Base-by-base conservation (phyloP, 2,329 filamentous ascomycete genomes). In the Epichloe uncinata region DNA sequence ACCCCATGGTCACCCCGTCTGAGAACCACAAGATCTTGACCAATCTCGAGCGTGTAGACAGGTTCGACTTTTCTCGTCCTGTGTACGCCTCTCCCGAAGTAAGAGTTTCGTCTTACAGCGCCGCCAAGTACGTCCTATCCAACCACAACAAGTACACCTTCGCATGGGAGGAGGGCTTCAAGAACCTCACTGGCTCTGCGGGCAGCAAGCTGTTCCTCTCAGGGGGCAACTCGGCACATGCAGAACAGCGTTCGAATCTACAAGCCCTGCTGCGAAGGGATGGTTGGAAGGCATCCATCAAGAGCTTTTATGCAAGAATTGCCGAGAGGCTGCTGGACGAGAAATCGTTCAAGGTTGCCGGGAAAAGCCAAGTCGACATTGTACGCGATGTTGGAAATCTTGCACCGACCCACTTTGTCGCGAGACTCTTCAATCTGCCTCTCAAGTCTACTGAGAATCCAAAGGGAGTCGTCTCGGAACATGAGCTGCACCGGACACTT, bases 1-100 rank as follows among this genome's bases (percentile, higher is more conserved):
- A 84, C 60, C 85, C 82, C n/a, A 79, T 80, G 76, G 67, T 70
- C 3, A 81, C 84, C 2, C 87, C 87, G 0, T 69, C 71, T 0
- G 86, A 90, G 61, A 93, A 87, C 64, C 67, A 74, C 51, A 79
- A 76, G 54, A 89, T 90, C 54, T 73, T 89, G 55, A 79, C 76
- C 42, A 72, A 79, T 44, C 72, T 93, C 5, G 77, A 78, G 50
- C 79, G 84, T 42, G 83, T 74, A 42, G 69, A 84, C 33, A 70
- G 81, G 30, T 94, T 90, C 66, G 79, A 77, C 62, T 93, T 81
- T 59, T 75, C 79, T 5, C 74, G 76, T 2, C 86, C 87, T 0
- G 60, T 64, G 0, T 72, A 66, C 52, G 71, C 70, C 3, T 67
- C 73, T 0, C 69, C 72, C 1, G 69, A 72, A 1, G 68, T 83